These are phyloP conservation scores for Talaromyces sp. DNA, from an alignment of 2,329 filamentous ascomycete genomes.

Conservation along the genomic window DNA sequence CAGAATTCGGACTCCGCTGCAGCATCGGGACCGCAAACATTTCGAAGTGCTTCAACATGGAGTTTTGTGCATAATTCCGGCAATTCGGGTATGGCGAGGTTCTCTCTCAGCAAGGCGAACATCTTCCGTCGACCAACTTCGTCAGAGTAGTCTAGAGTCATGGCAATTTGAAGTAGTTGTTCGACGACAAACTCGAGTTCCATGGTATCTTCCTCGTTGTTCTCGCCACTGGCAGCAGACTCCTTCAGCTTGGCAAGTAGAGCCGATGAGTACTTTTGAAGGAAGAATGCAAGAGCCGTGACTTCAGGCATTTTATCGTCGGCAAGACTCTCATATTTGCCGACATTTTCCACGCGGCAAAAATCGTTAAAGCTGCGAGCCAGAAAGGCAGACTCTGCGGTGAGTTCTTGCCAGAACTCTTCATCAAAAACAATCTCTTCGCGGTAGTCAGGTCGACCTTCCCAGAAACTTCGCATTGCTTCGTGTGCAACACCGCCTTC, in stretches of 20 bases:
- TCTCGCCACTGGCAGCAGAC: slow-evolving; percentile 50
- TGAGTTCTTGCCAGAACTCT: slow-evolving; percentile 42
- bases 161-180: slow-evolving; percentile 85
- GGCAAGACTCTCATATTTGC: slow-evolving; percentile 67
- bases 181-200: slow-evolving; percentile 95
- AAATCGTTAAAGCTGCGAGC: slow-evolving; percentile 92
- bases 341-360: slow-evolving; percentile 68
- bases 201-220: slow-evolving; percentile 73
- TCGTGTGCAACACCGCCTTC: slow-evolving; percentile 88
- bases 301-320: slow-evolving; percentile 96
- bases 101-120: slow-evolving; percentile 84
- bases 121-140: slow-evolving; percentile 93
- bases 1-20: slow-evolving; percentile 47
- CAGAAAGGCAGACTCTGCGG: slow-evolving; percentile 83
- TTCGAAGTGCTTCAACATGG: slow-evolving; percentile 72
- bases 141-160: slow-evolving; percentile 94
- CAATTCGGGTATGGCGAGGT: slow-evolving; percentile 76
- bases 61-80: slow-evolving; percentile 92
- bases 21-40: slow-evolving; percentile 65
- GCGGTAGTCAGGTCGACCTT: slow-evolving; percentile 64
- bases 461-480: slow-evolving; percentile 96
- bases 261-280: slow-evolving; percentile 70
- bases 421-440: slow-evolving; percentile 42
- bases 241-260: slow-evolving; percentile 38
- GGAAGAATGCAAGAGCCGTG: slow-evolving; percentile 79